phyloP scores from a whole-genome alignment of 2,329 filamentous ascomycete species.

The Macrophomina phaseolina region DNA sequence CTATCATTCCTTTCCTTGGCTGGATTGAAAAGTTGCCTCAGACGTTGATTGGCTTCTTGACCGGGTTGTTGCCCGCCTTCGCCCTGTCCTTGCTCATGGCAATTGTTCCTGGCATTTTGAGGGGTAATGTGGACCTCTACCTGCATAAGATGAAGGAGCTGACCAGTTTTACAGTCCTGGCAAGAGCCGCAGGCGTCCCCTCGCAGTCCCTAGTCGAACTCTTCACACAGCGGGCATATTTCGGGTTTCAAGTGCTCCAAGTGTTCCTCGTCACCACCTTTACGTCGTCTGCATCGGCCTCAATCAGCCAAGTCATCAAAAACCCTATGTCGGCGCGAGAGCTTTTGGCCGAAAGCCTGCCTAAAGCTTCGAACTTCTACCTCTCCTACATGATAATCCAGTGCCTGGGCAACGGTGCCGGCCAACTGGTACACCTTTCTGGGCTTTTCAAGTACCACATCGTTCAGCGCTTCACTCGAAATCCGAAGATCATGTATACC shows the following conservation, averaged over 20 bases:
- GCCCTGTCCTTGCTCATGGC: slow-evolving; percentile 84
- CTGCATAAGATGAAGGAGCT: slow-evolving; percentile 65
- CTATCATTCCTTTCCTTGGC: slow-evolving; percentile 68
- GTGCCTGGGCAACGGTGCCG: slow-evolving; percentile 72
- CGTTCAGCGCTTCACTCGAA: slow-evolving; percentile 79
- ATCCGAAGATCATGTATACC: slow-evolving; percentile 77
- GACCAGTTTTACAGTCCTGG: slow-evolving; percentile 65
- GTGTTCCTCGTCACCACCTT: slow-evolving; percentile 93
- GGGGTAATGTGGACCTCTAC: slow-evolving; percentile 54
- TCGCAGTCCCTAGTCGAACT: slow-evolving; percentile 77
- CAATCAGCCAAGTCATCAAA: slow-evolving; percentile 67
- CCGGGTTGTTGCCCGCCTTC: slow-evolving; percentile 84
- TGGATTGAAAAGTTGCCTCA: slow-evolving; percentile 70
- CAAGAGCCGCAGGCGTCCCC: slow-evolving; percentile 63
- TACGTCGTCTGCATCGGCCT: slow-evolving; percentile 72
- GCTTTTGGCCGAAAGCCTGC: slow-evolving; percentile 79
- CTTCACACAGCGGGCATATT: slow-evolving; percentile 91
- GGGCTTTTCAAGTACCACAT: slow-evolving; percentile 81
- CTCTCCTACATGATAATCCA: slow-evolving; percentile 99
- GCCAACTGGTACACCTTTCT: slow-evolving; percentile 80
- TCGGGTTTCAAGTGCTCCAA: slow-evolving; percentile 91
- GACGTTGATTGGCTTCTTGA: slow-evolving; percentile 69
- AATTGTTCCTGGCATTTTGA: slow-evolving; percentile 64
- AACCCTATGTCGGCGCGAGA: slow-evolving; percentile 67
- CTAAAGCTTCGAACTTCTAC: slow-evolving; percentile 92